Evolutionary conservation across 2,329 filamentous ascomycete genomes (phyloP).

Genomic region (Fusarium dimerum): DNA sequence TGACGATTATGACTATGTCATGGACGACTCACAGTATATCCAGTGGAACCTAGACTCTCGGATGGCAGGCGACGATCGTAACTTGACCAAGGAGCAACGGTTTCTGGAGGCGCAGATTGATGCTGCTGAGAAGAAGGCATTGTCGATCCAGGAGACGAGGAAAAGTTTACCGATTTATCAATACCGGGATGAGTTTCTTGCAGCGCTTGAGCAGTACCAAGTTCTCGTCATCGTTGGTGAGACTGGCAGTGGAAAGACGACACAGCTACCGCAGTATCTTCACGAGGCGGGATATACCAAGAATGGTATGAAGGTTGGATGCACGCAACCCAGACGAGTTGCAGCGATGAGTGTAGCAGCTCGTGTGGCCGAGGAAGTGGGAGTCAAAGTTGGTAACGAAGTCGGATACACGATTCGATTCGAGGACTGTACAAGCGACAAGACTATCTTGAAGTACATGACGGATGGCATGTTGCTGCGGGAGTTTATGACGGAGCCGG

Average conservation of each 20-base stretch:
- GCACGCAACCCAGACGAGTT: conserved; percentile 91
- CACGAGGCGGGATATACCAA: conserved; percentile 90
- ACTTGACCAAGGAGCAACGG: conserved; percentile 75
- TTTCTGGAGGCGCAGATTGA: conserved; percentile 80
- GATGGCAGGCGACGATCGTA: conserved; percentile 70
- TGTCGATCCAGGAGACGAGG: conserved; percentile 86
- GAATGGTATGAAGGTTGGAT: conserved; percentile 80
- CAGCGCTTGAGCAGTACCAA: conserved; percentile 84
- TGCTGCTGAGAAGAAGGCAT: conserved; percentile 83
- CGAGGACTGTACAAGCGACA: conserved; percentile 87
- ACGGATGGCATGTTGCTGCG: conserved; percentile 94
- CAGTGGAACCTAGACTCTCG: conserved; percentile 78
- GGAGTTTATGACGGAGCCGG: conserved; percentile 87
- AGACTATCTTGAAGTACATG: conserved; percentile 93
- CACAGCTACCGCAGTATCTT: conserved; percentile 90
- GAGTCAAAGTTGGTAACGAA: conserved; percentile 84
- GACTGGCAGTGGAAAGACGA: conserved; percentile 94
- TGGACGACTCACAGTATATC: conserved; percentile 87
- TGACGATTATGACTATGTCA: conserved; percentile 88
- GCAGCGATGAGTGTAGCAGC: conserved; percentile 98
- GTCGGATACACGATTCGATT: conserved; percentile 96
- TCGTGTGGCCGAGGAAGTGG: conserved; percentile 93
- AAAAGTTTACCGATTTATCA: conserved; percentile 89
- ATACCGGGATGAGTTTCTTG: conserved; percentile 81
- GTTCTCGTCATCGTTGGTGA: conserved; percentile 91